Evolutionary conservation across 768 basidiomycete genomes (phyloP), one percentile per base, ranked within the genome.

Genomic region (Mycena filopes): DNA sequence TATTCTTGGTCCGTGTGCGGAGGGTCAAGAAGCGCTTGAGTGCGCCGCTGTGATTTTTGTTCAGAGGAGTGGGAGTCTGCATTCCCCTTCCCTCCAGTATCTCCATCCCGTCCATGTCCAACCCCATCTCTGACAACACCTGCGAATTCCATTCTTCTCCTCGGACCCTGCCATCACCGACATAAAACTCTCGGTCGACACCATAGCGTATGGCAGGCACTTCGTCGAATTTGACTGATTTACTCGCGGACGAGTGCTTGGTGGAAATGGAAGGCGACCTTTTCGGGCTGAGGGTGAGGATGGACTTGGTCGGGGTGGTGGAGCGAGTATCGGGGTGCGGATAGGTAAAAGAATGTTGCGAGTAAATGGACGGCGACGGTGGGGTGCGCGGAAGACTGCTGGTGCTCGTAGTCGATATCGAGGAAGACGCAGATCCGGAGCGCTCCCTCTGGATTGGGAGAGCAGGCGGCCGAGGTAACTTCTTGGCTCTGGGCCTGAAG

Each of bases 221-320:
- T 61, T 90, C 89, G 29, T 87, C 87, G 66, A 92, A 92, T 68
- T 89, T 92, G 53, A 92, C 91, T 36, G 87, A 89, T 56, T 87
- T 87, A 68, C 74, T 78, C 8, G 76, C 42, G 16, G 73, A 55
- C 28, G 79, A 81, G 53, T 72, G 72, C 60, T 77, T 79, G 16
- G 79, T 84, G 8, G 85, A 86, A 53, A 85, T 74, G 42, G 83
- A 87, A 25, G 82, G 82, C 61, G 74, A 80, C 66, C 68, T 56
- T 47, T 69, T 69, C 38, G 68, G 68, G 21, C 81, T 82, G 57
- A 81, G 85, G 42, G 86, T 80, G 43, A 91, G 81, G 60, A 90
- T 90, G 5, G 88, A 89, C 71, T 85, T 88, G 31, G 69, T 67
- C 23, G 67, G 71, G 23, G 69, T 70, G 16, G 65, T 65, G 10